These are phyloP conservation scores for Hypholoma fasciculare DNA, from an alignment of 768 basidiomycete genomes.

Conservation along the genomic window DNA sequence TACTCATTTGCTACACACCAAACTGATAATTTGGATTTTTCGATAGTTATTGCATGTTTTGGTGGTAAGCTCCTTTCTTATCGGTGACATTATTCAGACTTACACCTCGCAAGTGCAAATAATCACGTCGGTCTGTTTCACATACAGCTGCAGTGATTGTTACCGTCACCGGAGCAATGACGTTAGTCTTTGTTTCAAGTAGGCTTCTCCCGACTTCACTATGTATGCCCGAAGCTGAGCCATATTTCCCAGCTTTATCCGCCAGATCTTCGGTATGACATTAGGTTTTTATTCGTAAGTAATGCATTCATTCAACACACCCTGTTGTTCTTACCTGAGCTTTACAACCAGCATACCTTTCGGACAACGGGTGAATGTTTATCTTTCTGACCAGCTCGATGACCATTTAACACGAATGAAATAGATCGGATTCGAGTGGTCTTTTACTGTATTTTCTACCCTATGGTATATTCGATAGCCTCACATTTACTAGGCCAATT, in stretches of 20 bases:
- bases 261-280: conserved; percentile 36
- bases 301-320: neutral
- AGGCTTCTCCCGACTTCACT: neutral
- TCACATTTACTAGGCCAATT: neutral
- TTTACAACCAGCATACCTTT: conserved; percentile 30
- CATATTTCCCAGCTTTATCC: conserved; percentile 28
- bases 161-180: conserved; percentile 36
- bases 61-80: conserved; percentile 27
- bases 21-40: neutral
- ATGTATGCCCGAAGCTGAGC: neutral
- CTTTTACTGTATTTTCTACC: conserved; percentile 34
- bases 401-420: neutral
- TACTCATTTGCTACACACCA: neutral
- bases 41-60: conserved; percentile 36
- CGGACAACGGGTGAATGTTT: conserved; percentile 27
- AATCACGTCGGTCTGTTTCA: conserved; percentile 35
- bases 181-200: conserved; percentile 40
- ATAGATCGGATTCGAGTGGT: conserved; percentile 38
- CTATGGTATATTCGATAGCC: conserved; percentile 27
- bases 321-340: neutral
- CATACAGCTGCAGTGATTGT: conserved; percentile 40
- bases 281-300: conserved; percentile 39
- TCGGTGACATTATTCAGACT: neutral
- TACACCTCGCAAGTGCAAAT: conserved; percentile 29
- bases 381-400: neutral